Evolutionary conservation across 495 filamentous ascomycete genomes (phyloP).

Genomic region (Aspergillus cavernicola): DNA sequence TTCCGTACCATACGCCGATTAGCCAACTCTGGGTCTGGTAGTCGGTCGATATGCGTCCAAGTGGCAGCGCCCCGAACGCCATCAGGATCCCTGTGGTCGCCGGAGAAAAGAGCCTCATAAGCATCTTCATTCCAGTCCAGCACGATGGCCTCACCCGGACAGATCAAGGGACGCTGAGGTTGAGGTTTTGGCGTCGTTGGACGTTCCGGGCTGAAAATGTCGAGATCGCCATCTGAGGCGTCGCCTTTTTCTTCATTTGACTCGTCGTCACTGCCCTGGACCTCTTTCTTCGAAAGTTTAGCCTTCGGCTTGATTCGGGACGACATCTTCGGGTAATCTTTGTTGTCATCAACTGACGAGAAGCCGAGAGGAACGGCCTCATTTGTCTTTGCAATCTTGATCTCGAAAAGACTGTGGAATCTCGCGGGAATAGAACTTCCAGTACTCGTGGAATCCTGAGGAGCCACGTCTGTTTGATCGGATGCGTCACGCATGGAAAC

Average conservation of each 20-base stretch:
- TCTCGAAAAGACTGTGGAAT: conserved; percentile 67
- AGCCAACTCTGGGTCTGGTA: conserved; percentile 65
- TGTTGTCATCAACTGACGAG: conserved; percentile 53
- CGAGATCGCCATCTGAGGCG: conserved; percentile 25
- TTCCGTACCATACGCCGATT: conserved; percentile 55
- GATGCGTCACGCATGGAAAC: conserved; percentile 73
- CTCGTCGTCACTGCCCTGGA: conserved; percentile 11
- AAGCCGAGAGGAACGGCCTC: conserved; percentile 63
- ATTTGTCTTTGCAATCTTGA: conserved; percentile 54
- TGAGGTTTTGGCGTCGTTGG: conserved; percentile 17
- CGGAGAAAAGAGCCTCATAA: conserved; percentile 67
- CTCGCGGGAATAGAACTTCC: conserved; percentile 47
- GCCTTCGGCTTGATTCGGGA: conserved; percentile 39
- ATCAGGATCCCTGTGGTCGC: conserved; percentile 35
- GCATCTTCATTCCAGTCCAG: conserved; percentile 73
- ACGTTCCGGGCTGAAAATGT: conserved; percentile 19
- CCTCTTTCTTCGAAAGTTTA: background rate
- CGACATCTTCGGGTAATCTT: conserved; percentile 52
- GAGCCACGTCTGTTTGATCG: conserved; percentile 27
- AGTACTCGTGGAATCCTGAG: conserved; percentile 14
- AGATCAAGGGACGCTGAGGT: conserved; percentile 62
- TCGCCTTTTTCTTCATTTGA: conserved; percentile 12
- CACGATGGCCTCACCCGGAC: conserved; percentile 75
- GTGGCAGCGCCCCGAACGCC: conserved; percentile 51
- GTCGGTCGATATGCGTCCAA: conserved; percentile 43